A percentile compares a stretch with the other conserved stretches of the same genome.
These are phyloP conservation scores for Lojkania enalia DNA, from an alignment of 2,329 filamentous ascomycete genomes.

Conservation along the genomic window DNA sequence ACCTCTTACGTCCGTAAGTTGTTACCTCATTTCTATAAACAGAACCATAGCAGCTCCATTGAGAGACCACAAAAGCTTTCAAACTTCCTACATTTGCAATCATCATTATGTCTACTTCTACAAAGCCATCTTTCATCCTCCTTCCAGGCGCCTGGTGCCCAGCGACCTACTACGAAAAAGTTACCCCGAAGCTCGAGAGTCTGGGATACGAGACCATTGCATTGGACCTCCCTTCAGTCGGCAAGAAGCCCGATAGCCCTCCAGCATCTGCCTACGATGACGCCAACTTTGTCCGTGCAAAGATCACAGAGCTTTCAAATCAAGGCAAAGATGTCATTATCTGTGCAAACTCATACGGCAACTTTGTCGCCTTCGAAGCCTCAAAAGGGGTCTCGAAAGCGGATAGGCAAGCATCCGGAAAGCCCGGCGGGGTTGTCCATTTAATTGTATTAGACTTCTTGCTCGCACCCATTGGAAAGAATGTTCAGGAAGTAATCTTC, in stretches of 20 bases:
- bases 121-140: constrained; percentile 16
- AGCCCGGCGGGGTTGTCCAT: constrained; percentile 21
- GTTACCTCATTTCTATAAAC: no score
- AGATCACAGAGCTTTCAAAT: constrained; percentile 5
- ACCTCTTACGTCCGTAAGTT: no score
- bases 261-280: constrained; percentile 17
- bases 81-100: no score
- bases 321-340: constrained; percentile 32
- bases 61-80: no score
- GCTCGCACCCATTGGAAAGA: constrained; percentile 4
- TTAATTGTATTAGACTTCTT: constrained; percentile 1
- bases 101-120: no score
- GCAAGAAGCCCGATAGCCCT: not conserved
- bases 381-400: constrained; percentile 24
- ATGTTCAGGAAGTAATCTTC: not conserved
- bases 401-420: constrained; percentile 20
- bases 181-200: constrained; percentile 7
- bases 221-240: constrained; percentile 12
- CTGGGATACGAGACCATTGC: constrained; percentile 11
- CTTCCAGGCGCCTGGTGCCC: constrained; percentile 17
- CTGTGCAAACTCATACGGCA: constrained; percentile 41
- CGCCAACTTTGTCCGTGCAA: constrained; percentile 24
- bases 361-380: constrained; percentile 29
- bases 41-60: no score
- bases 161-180: constrained; percentile 10